phyloP scores from a whole-genome alignment of 768 basidiomycete species.

The Lentinula lateritia region DNA sequence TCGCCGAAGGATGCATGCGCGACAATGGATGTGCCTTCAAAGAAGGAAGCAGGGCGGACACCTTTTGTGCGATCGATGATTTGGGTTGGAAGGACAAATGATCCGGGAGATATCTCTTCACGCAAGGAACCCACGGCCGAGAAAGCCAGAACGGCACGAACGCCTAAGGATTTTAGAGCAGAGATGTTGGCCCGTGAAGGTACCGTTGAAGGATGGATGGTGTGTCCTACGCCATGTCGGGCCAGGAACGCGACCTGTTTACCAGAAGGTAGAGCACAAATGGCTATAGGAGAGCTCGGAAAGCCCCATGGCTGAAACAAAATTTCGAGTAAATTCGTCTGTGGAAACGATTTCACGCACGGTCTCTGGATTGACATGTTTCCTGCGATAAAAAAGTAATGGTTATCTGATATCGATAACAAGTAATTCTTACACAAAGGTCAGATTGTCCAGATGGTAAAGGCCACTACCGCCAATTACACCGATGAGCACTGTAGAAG shows the following conservation, averaged over 20 bases:
- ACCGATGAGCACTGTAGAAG: constrained; percentile 63
- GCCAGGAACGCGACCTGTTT: constrained; percentile 83
- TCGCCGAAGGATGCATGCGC: constrained; percentile 95
- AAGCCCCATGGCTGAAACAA: constrained; percentile 80
- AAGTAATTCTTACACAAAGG: constrained; percentile 60
- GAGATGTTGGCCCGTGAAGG: constrained; percentile 92
- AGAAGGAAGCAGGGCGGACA: constrained; percentile 82
- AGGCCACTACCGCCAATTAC: constrained; percentile 91
- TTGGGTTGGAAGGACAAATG: constrained; percentile 83
- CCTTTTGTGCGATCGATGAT: constrained; percentile 98
- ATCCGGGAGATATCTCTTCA: constrained; percentile 88
- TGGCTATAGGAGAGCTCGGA: constrained; percentile 89
- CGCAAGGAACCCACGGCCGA: constrained; percentile 92
- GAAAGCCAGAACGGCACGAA: constrained; percentile 87
- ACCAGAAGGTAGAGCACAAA: constrained; percentile 81
- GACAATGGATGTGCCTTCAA: constrained; percentile 75
- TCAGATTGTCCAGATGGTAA: constrained; percentile 90
- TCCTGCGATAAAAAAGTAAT: constrained; percentile 31
- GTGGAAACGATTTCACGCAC: constrained; percentile 33
- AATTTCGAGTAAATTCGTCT: background rate
- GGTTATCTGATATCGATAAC: background rate
- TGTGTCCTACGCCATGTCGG: constrained; percentile 83
- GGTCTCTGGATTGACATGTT: constrained; percentile 75
- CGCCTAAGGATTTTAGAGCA: constrained; percentile 88
- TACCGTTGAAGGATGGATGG: constrained; percentile 72